Base-by-base conservation (phyloP, 2,329 filamentous ascomycete genomes). In the Cercospora janseana region DNA sequence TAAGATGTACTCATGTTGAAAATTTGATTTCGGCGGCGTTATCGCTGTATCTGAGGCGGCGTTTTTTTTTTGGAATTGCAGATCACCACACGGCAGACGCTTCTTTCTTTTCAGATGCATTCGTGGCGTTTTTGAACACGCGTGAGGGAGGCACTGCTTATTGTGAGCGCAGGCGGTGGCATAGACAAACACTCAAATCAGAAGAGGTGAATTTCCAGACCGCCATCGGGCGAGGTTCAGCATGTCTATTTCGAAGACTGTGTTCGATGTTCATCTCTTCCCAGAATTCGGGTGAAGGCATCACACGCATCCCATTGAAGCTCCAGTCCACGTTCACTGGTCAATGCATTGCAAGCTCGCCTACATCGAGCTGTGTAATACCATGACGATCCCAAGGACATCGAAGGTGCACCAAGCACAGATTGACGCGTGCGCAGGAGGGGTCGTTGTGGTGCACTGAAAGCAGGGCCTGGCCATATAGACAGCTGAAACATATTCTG, bases 1-100 rank as follows among this genome's bases (percentile, higher is more conserved):
- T 56, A 48, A 50, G 43, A 47, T 38, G 27, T 37, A 16, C 12
- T 21, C 37, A 37, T 38, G n/a, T 46, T 34, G 26, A 20, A 24
- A 3, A 31, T 31, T 6, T 29, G 26, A 40, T 26, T 12, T 40
- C 26, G 5, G 23, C 16, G 26, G 23, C 12, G 35, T 23, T 24
- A 40, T 20, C 21, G 35, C 23, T 40, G 35, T n/a, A 40, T n/a
- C 6, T 23, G n/a, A n/a, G n/a, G n/a, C n/a, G n/a, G n/a, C n/a
- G n/a, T n/a, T n/a, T n/a, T n/a, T n/a, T n/a, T n/a, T n/a, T n/a
- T n/a, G n/a, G n/a, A n/a, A n/a, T n/a, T n/a, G 35, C 35, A 13
- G 35, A 28, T 13, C 15, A 34, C 23, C 32, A n/a, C 26, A 32
- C 23, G 44, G 31, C 31, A 18, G 32, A 46, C 44, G 32, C 31